Percentiles rank a stretch among this genome's conserved stretches.
These are phyloP conservation scores for Bryoglossum gracile DNA, from an alignment of 495 filamentous ascomycete genomes.

Conservation along the genomic window DNA sequence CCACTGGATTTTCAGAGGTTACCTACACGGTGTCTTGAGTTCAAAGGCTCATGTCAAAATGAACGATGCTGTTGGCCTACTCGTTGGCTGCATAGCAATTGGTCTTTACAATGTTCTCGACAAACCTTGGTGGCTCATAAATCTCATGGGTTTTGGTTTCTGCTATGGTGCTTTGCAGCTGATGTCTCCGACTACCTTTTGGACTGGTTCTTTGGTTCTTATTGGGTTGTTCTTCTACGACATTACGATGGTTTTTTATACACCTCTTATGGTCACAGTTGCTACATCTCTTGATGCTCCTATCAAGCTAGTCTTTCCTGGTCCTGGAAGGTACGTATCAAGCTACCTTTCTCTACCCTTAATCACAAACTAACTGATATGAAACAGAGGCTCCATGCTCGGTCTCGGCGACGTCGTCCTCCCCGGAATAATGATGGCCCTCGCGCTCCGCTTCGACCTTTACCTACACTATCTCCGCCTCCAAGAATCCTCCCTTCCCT, in stretches of 20 bases:
- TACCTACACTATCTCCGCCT: conserved; percentile 66
- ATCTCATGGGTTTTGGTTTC: conserved; percentile 79
- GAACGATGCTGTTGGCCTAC: conserved; percentile 48
- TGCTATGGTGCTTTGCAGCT: conserved; percentile 74
- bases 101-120: conserved; percentile 61
- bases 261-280: conserved; percentile 93
- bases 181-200: conserved; percentile 86
- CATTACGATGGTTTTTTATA: conserved; percentile 96
- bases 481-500: conserved; percentile 31
- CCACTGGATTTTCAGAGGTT: conserved; percentile 40
- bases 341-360: background rate
- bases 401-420: conserved; percentile 91
- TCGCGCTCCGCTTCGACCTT: conserved; percentile 85
- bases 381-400: conserved; percentile 44
- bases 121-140: conserved; percentile 76
- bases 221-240: conserved; percentile 85
- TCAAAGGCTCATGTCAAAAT: conserved; percentile 12
- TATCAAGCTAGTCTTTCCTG: conserved; percentile 85
- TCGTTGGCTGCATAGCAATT: conserved; percentile 52
- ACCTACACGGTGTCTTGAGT: conserved; percentile 27
- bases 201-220: conserved; percentile 72
- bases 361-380: background rate
- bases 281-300: conserved; percentile 86
- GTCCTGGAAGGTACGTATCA: conserved; percentile 36
- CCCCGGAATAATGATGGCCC: conserved; percentile 85